These are phyloP conservation scores for Camellia granthamiana DNA, from an alignment of 148 eudicot species.

Conservation along the genomic window DNA sequence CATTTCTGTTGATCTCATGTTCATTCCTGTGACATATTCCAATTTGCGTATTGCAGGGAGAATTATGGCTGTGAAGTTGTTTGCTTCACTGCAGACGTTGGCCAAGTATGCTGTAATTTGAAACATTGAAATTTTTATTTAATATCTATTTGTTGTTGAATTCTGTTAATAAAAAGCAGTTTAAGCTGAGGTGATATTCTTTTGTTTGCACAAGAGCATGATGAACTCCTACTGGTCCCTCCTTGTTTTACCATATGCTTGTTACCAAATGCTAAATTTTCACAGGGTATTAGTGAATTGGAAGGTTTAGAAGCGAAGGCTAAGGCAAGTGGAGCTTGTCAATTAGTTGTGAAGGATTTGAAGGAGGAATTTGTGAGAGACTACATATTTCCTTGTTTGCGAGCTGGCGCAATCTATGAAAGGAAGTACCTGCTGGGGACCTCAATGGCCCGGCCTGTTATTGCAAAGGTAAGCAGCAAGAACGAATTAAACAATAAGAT, in stretches of 20 bases:
- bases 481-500: background rate
- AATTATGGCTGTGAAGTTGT: conserved; percentile 99
- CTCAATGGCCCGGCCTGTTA: conserved; percentile 99
- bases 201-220: background rate
- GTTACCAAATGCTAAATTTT: background rate
- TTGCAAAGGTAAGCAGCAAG: conserved; percentile 73
- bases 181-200: background rate
- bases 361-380: conserved; percentile 93
- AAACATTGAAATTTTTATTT: background rate
- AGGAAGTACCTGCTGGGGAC: conserved; percentile 96
- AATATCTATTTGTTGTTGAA: background rate
- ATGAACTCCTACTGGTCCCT: background rate
- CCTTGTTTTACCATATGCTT: background rate
- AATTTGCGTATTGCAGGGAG: conserved; percentile 58
- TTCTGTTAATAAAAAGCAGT: background rate
- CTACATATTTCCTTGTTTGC: conserved; percentile 85
- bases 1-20: background rate
- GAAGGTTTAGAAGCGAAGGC: conserved; percentile 94
- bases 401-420: conserved; percentile 96
- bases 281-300: conserved; percentile 73
- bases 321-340: conserved; percentile 98
- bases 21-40: background rate
- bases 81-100: conserved; percentile 99
- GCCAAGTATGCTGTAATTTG: conserved; percentile 59
- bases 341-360: conserved; percentile 93